Percentiles rank a stretch among this genome's conserved stretches.
Conservation (phyloP, 176 grass and related monocot species). For the barley (Hordeum vulgare) region DNA sequence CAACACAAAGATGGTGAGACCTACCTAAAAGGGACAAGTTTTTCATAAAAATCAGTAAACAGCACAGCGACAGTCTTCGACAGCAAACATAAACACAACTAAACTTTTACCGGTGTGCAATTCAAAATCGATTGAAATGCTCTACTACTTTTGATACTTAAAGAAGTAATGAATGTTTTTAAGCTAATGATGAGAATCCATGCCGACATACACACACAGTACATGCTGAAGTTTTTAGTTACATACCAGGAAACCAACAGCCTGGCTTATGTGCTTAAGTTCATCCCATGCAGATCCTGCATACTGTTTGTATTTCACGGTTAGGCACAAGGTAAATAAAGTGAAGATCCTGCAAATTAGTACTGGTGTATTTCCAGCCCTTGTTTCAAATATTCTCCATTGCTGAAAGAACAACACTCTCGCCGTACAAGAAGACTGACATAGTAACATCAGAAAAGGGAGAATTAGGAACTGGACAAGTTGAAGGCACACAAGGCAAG, state of each 20-base stretch:
- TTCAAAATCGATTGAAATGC: no score
- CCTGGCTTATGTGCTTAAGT: conserved; percentile 80
- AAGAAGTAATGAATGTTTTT: no score
- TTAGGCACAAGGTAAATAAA: conserved; percentile 11
- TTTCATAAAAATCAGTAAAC: background rate
- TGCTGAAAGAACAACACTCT: conserved; percentile 98
- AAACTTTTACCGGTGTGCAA: no score
- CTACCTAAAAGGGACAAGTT: background rate
- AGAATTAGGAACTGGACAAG: no score
- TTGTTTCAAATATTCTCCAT: conserved; percentile 93
- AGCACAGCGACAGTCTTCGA: background rate
- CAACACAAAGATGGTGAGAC: background rate
- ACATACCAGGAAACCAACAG: conserved; percentile 97
- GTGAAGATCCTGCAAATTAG: background rate
- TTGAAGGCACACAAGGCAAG: background rate
- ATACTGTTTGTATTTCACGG: conserved; percentile 42
- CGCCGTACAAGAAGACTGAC: conserved; percentile 71
- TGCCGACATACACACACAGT: no score
- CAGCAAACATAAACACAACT: background rate
- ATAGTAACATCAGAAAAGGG: conserved; percentile 3
- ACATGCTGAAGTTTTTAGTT: no score
- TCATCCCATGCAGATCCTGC: conserved; percentile 69
- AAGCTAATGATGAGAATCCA: no score
- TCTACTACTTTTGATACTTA: no score
- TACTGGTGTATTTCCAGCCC: conserved; percentile 43